These are phyloP conservation scores for Phyllosticta citriasiana DNA, from an alignment of 2,329 filamentous ascomycete species.

Conservation along the genomic window DNA sequence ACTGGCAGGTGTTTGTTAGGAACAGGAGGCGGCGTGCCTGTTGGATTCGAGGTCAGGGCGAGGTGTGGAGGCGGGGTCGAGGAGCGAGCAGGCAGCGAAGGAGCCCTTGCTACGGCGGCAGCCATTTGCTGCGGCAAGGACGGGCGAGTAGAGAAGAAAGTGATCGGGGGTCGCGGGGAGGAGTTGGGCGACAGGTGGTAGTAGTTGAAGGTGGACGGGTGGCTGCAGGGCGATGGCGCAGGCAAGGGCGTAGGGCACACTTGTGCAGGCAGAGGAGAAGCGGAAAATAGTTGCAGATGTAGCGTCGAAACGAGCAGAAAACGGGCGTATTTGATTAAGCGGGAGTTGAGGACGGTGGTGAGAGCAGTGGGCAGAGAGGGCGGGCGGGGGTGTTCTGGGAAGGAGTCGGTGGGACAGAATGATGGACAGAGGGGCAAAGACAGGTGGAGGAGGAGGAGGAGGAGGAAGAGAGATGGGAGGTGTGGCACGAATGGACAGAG, in stretches of 20 bases:
- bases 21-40: slow-evolving; percentile 50
- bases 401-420: neutral
- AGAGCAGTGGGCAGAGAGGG: neutral
- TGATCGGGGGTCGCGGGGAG: neutral
- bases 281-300: neutral
- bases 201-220: neutral
- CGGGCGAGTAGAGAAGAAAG: neutral
- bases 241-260: neutral
- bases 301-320: neutral
- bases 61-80: slow-evolving; percentile 44
- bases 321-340: neutral
- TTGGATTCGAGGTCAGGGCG: slow-evolving; percentile 47
- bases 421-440: neutral
- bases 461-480: neutral
- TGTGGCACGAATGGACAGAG: neutral
- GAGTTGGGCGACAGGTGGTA: neutral
- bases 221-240: slow-evolving; percentile 7
- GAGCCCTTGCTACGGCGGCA: slow-evolving; percentile 31
- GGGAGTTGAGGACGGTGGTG: neutral
- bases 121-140: slow-evolving; percentile 25
- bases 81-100: slow-evolving; percentile 25
- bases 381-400: neutral
- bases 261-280: neutral
- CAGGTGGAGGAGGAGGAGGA: too few species aligned
- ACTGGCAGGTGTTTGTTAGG: slow-evolving; percentile 88